Conservation (phyloP, 371 early-diverging fungal species). For the Lichtheimia ramosa region DNA sequence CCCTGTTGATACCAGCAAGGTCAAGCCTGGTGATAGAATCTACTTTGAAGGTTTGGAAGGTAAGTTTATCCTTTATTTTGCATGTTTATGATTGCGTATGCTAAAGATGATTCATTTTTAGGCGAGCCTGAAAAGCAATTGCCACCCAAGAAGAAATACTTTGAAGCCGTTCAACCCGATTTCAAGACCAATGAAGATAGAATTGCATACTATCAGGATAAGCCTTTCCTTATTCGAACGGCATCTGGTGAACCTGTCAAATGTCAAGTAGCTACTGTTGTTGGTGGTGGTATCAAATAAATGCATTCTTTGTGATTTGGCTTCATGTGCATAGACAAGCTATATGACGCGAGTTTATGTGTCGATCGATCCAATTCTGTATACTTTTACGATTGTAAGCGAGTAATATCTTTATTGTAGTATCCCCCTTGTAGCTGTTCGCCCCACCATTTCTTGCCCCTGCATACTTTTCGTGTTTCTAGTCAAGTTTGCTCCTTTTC, state of each 20-base stretch:
- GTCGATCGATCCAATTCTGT: not conserved
- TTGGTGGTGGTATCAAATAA: slow-evolving; percentile 79
- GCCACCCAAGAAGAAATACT: slow-evolving; percentile 98
- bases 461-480: too few relatives aligned
- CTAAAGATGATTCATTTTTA: not conserved
- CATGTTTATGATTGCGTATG: slow-evolving; percentile 10
- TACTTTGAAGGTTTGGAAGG: slow-evolving; percentile 88
- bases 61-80: not conserved
- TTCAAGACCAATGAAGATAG: slow-evolving; percentile 79
- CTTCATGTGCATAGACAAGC: not conserved
- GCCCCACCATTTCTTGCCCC: too few relatives aligned
- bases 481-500: too few relatives aligned
- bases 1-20: slow-evolving; percentile 80
- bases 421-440: too few relatives aligned
- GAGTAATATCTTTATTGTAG: too few relatives aligned
- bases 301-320: slow-evolving; percentile 3
- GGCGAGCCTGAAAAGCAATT: slow-evolving; percentile 83
- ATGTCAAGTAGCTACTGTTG: slow-evolving; percentile 61
- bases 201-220: slow-evolving; percentile 70
- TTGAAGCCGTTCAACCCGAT: slow-evolving; percentile 94
- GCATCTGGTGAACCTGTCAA: slow-evolving; percentile 58
- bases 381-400: too few relatives aligned
- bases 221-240: slow-evolving; percentile 63
- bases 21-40: slow-evolving; percentile 87
- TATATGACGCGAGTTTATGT: not conserved